A percentile compares a stretch with the other conserved stretches of the same genome.
Conservation (phyloP, 2,329 filamentous ascomycete genomes). For the Cercospora nicotianae region DNA sequence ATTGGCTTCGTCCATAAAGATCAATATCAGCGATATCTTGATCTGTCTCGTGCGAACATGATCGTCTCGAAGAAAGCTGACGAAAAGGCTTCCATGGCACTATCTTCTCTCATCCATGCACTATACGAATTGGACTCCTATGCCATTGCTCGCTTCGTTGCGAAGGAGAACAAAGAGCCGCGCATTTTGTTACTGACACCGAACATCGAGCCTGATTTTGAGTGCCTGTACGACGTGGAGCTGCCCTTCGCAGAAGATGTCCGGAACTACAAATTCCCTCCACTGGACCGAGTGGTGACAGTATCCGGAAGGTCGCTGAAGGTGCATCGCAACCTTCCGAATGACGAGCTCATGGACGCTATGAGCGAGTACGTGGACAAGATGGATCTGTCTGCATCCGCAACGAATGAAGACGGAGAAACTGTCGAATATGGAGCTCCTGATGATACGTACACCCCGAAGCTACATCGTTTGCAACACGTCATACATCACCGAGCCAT, state of each 20-base stretch:
- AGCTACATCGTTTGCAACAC: constrained; percentile 85
- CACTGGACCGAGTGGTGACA: constrained; percentile 82
- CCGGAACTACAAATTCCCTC: constrained; percentile 85
- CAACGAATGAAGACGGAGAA: constrained; percentile 69
- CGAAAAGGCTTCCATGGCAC: constrained; percentile 75
- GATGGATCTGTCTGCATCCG: constrained; percentile 79
- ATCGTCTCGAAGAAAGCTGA: constrained; percentile 77
- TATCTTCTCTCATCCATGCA: constrained; percentile 87
- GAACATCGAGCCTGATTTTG: constrained; percentile 72
- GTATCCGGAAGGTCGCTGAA: constrained; percentile 78
- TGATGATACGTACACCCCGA: constrained; percentile 79
- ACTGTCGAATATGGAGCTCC: constrained; percentile 69
- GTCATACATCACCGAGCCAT: constrained; percentile 81
- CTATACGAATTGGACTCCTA: constrained; percentile 82
- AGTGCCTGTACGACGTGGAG: constrained; percentile 85
- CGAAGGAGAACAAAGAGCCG: constrained; percentile 79
- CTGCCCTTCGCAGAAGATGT: constrained; percentile 93
- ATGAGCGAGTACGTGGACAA: constrained; percentile 92
- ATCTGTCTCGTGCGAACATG: constrained; percentile 76
- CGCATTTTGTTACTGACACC: constrained; percentile 76
- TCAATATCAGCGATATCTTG: constrained; percentile 76
- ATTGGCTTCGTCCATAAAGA: constrained; percentile 77
- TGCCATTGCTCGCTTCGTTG: constrained; percentile 80
- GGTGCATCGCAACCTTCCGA: constrained; percentile 81
- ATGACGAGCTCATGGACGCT: constrained; percentile 67